Percentiles rank a stretch among this genome's conserved stretches.
Evolutionary conservation across 805 yeast species (phyloP).

Genomic region (Blastobotrys terrestris): DNA sequence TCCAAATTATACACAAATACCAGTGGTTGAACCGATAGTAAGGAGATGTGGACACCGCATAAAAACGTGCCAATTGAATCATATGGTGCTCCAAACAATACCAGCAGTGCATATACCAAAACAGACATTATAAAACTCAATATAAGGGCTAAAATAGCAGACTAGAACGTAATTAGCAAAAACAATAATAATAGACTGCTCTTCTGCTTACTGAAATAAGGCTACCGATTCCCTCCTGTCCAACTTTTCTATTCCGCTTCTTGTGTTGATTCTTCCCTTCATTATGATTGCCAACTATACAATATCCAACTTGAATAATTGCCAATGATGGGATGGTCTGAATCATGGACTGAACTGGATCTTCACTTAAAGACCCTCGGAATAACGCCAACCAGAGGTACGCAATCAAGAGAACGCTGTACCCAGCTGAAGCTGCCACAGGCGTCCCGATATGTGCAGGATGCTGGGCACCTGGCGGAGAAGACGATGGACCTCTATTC

Average conservation of each 20-base stretch:
- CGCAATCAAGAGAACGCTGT: slow-evolving; percentile 1
- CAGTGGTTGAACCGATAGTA: slow-evolving; percentile 59
- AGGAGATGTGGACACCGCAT: slow-evolving; percentile 55
- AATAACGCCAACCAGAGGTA: neutral
- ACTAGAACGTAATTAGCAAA: slow-evolving; percentile 8
- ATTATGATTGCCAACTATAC: slow-evolving; percentile 9
- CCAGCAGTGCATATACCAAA: slow-evolving; percentile 31
- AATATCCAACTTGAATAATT: slow-evolving; percentile 20
- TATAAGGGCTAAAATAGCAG: slow-evolving; percentile 27
- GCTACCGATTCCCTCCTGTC: slow-evolving; percentile 3
- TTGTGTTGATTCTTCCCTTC: neutral
- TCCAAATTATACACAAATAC: slow-evolving; percentile 50
- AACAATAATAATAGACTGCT: too few species aligned
- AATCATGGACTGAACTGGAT: slow-evolving; percentile 16
- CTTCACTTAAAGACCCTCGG: slow-evolving; percentile 10
- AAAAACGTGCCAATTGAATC: slow-evolving; percentile 53
- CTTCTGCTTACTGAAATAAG: neutral
- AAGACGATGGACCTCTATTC: too few species aligned
- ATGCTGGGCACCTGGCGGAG: too few species aligned
- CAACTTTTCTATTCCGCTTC: slow-evolving; percentile 2
- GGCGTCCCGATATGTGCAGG: too few species aligned
- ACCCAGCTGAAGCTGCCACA: too few species aligned
- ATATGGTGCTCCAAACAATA: slow-evolving; percentile 80
- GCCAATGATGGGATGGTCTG: slow-evolving; percentile 16
- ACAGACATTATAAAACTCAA: slow-evolving; percentile 27